phyloP scores from a whole-genome alignment of 2,329 filamentous ascomycete species.

The Alternaria triticimaculans region DNA sequence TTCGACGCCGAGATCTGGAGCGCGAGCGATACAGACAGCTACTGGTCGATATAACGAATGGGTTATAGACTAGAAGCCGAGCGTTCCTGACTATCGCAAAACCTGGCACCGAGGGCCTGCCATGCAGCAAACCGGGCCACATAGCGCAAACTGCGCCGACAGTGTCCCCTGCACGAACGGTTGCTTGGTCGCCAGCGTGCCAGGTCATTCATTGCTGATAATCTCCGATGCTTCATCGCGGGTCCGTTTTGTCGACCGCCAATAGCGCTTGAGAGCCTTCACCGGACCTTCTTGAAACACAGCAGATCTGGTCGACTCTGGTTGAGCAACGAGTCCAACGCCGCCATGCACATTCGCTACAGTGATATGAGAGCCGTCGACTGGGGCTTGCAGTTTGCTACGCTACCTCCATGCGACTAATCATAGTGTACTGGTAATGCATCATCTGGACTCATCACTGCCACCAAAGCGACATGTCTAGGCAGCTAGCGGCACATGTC shows the following conservation, averaged over 20 bases:
- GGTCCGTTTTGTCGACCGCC: conserved; percentile 20
- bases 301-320: conserved; percentile 11
- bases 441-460: conserved; percentile 14
- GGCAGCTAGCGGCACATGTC: conserved; percentile 18
- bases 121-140: conserved; percentile 24
- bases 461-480: conserved; percentile 8
- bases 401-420: conserved; percentile 20
- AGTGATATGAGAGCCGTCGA: conserved; percentile 9
- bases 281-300: conserved; percentile 24
- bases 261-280: conserved; percentile 22
- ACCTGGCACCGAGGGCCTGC: conserved; percentile 23
- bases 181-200: conserved; percentile 41
- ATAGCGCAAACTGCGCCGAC: conserved; percentile 26
- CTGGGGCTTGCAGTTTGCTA: conserved; percentile 5
- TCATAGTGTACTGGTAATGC: conserved; percentile 10
- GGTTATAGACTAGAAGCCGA: conserved; percentile 11
- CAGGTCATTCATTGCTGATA: conserved; percentile 39
- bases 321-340: conserved; percentile 21
- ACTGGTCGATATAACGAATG: background rate
- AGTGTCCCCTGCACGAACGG: conserved; percentile 30
- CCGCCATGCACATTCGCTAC: conserved; percentile 9
- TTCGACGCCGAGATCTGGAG: background rate
- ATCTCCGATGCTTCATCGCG: conserved; percentile 23
- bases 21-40: background rate
- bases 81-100: conserved; percentile 23